These are phyloP conservation scores for Raphanus raphanistrum DNA, from an alignment of 345 rosid genomes.

Conservation along the genomic window DNA sequence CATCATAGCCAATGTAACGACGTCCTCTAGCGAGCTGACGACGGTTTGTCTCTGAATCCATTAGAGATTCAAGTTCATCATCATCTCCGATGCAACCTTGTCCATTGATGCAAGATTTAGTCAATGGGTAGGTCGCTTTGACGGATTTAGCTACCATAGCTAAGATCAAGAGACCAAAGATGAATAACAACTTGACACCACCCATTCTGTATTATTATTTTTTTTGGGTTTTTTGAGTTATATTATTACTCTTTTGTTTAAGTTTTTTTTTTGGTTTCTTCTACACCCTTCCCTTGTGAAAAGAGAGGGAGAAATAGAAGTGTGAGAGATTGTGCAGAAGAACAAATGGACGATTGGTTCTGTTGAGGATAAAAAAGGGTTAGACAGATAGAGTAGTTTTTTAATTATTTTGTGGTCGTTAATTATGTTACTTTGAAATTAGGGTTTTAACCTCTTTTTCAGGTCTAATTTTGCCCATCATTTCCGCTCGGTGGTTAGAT, in stretches of 20 bases:
- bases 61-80: slow-evolving; percentile 37
- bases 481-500: slow-evolving; percentile 13
- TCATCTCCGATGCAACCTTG: slow-evolving; percentile 42
- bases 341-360: slow-evolving; percentile 30
- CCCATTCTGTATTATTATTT: slow-evolving; percentile 30
- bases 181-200: slow-evolving; percentile 36
- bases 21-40: slow-evolving; percentile 35
- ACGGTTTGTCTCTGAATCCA: slow-evolving; percentile 46
- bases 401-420: slow-evolving; percentile 33
- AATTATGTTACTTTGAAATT: slow-evolving; percentile 23
- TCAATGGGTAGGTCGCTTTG: slow-evolving; percentile 29
- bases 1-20: slow-evolving; percentile 50
- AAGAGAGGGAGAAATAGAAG: slow-evolving; percentile 39
- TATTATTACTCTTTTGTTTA: neutral
- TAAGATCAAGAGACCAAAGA: slow-evolving; percentile 36
- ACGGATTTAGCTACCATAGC: slow-evolving; percentile 34
- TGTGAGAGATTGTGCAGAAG: slow-evolving; percentile 31
- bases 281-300: slow-evolving; percentile 46
- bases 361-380: slow-evolving; percentile 31
- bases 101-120: slow-evolving; percentile 31
- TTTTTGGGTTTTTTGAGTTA: neutral
- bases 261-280: slow-evolving; percentile 24
- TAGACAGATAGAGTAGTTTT: slow-evolving; percentile 27
- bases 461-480: slow-evolving; percentile 22
- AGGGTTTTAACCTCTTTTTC: slow-evolving; percentile 29